Conservation (phyloP, 176 grass and related monocot genomes). For the Themeda triandra region DNA sequence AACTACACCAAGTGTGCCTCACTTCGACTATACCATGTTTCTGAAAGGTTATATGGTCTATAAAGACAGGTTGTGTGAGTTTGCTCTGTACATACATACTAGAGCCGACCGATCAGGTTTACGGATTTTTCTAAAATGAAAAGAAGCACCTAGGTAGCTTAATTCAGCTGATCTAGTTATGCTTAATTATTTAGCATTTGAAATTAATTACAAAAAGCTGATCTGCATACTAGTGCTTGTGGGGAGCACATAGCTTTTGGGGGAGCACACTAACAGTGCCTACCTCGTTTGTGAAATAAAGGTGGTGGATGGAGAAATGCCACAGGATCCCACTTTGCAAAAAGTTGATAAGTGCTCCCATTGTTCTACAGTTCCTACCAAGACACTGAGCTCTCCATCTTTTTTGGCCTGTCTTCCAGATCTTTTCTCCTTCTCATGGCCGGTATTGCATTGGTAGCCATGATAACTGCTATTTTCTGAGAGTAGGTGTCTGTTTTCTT, state of each 20-base stretch:
- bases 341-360: constrained; percentile 33
- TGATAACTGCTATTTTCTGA: background rate
- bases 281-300: constrained; percentile 40
- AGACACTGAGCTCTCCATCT: background rate
- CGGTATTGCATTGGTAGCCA: background rate
- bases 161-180: background rate
- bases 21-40: background rate
- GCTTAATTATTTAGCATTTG: background rate
- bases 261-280: constrained; percentile 14
- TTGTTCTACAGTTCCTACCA: constrained; percentile 31
- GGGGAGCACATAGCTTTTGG: constrained; percentile 21
- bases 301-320: constrained; percentile 11
- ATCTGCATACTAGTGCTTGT: constrained; percentile 9
- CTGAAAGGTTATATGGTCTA: background rate
- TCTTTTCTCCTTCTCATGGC: constrained; percentile 24
- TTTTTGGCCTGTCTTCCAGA: constrained; percentile 13
- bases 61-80: background rate
- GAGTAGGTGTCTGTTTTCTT: constrained; percentile 3
- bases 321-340: constrained; percentile 37
- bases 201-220: background rate
- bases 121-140: background rate
- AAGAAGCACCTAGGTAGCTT: background rate
- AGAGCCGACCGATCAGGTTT: background rate
- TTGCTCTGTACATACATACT: background rate
- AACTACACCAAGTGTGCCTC: background rate